Evolutionary conservation across 2,329 filamentous ascomycete genomes (phyloP), one percentile per base, ranked within the genome.

Genomic region (Oidium heveae): DNA sequence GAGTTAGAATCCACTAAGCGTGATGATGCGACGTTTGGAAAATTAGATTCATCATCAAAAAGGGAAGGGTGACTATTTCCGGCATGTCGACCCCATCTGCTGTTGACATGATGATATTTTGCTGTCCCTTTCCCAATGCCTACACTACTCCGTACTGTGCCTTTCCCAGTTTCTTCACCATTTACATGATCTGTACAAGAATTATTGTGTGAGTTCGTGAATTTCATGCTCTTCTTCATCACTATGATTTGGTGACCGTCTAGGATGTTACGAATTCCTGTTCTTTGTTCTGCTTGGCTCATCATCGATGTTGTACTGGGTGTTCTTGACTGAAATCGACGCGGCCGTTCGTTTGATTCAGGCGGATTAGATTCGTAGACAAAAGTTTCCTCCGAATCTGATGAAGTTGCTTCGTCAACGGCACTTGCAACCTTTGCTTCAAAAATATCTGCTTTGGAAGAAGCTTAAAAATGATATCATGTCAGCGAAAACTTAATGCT

Each of bases 281-380:
- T 62, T 55, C 64, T 57, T 37, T 71, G 74, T 64, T 87, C 82
- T 13, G 76, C 72, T 62, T 85, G 79, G 66, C 82, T 86, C 20
- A 67, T 74, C 75, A 82, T 80, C 6, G 89, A 96, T 4, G 89
- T 93, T 46, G 87, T 84, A 67, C 88, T 96, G 7, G 91, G 91
- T 1, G 91, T 98, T 58, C 91, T 79, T 20, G 89, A 96, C 68
- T 96, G 89, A 67, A 89, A 86, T 57, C 87, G 77, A 58, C 79
- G 76, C n/a, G 76, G 76, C 43, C 78, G 72, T 54, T 80, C 77
- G 52, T 70, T 72, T 52, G 65, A 68, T 59, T 83, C 79, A 53
- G 86, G 84, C 10, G 89, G 91, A 63, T 98, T 98, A 28, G 91
- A 96, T 67, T 98, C 91, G 69, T 98, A 98, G 16, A 98, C 91